Evolutionary conservation across 352 stramenopile species (phyloP).

Genomic region (Pythium chondricola): DNA sequence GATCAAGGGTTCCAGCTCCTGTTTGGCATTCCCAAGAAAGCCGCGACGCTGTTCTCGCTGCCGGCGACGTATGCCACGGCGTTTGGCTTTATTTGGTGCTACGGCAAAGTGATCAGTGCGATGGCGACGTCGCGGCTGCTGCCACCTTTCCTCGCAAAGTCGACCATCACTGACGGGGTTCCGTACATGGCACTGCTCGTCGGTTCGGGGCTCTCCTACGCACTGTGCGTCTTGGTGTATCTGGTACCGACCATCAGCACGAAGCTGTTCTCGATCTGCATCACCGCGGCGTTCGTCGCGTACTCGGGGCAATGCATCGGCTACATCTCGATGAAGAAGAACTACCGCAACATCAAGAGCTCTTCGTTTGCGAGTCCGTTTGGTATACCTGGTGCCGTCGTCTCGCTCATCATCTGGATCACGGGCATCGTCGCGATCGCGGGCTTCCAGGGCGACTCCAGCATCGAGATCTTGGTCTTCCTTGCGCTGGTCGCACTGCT

Average conservation of each 20-base stretch:
- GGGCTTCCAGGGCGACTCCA: slow-evolving; percentile 17
- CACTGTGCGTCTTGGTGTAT: slow-evolving; percentile 11
- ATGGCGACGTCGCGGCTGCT: slow-evolving; percentile 9
- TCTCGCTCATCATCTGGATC: slow-evolving; percentile 16
- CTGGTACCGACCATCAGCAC: neutral
- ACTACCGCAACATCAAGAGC: slow-evolving; percentile 5
- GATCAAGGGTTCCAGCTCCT: slow-evolving; percentile 9
- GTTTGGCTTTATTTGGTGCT: slow-evolving; percentile 11
- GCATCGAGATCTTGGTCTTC: slow-evolving; percentile 9
- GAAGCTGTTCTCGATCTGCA: slow-evolving; percentile 16
- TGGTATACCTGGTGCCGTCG: slow-evolving; percentile 14
- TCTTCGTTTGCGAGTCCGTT: slow-evolving; percentile 15
- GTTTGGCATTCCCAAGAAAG: neutral
- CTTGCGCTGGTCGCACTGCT: slow-evolving; percentile 1
- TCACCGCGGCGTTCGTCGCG: slow-evolving; percentile 18
- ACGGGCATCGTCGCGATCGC: slow-evolving; percentile 16
- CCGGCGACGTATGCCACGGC: slow-evolving; percentile 2
- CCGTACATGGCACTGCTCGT: slow-evolving; percentile 20
- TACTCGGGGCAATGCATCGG: slow-evolving; percentile 24
- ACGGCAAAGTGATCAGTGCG: slow-evolving; percentile 1
- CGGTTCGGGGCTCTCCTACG: slow-evolving; percentile 10
- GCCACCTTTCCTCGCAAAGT: slow-evolving; percentile 1
- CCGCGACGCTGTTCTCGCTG: slow-evolving; percentile 13
- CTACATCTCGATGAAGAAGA: slow-evolving; percentile 16
- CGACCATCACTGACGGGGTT: neutral